phyloP scores from a whole-genome alignment of 306 rosid species.

The Castanopsis chinensis region DNA sequence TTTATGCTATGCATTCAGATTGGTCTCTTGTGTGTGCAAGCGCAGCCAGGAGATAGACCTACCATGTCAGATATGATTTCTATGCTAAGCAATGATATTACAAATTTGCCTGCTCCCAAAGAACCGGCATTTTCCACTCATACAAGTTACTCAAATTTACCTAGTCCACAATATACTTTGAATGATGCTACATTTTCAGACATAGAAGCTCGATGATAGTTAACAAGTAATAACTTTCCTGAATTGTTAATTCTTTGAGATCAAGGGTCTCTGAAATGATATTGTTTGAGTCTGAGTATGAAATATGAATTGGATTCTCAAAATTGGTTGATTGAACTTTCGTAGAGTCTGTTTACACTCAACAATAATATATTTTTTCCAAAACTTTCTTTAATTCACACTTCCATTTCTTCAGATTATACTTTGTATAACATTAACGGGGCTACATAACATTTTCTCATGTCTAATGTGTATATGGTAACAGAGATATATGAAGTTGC shows the following conservation, averaged over 20 bases:
- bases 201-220: not conserved
- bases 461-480: no score
- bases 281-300: not conserved
- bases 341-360: no score
- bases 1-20: constrained; percentile 1
- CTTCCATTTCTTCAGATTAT: no score
- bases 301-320: no score
- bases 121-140: constrained; percentile 16
- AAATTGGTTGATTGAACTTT: no score
- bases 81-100: constrained; percentile 17
- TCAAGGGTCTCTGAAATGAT: not conserved
- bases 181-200: not conserved
- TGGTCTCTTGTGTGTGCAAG: constrained; percentile 15
- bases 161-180: not conserved
- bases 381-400: no score
- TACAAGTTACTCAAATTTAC: not conserved
- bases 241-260: not conserved
- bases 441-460: no score
- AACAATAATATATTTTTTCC: no score
- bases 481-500: not conserved
- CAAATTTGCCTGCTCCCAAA: constrained; percentile 7
- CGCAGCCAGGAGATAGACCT: constrained; percentile 10
- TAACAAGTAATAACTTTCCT: not conserved
- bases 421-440: no score
- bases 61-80: constrained; percentile 1